Base-by-base conservation (phyloP, 2,329 filamentous ascomycete genomes). In the Gnomoniopsis sp. region DNA sequence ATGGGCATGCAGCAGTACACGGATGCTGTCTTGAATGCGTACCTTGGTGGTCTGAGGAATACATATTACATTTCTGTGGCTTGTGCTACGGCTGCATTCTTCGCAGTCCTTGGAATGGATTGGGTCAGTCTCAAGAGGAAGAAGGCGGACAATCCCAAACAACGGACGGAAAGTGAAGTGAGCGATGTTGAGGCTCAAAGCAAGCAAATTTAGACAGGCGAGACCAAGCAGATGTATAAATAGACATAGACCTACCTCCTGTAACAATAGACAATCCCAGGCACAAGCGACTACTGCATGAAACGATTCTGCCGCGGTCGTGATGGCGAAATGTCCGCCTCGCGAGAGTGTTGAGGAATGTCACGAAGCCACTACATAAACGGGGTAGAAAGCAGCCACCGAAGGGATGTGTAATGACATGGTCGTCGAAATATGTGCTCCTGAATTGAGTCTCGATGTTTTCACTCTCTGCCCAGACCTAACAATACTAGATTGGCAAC, bases 401-500 rank as follows among this genome's bases (percentile, higher is more conserved):
- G 26, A 8, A 30, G 4, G 26, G 26, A 30, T 30, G 26, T 30
- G 26, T 30, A 4, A 4, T 8, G 26, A 30, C 8, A 4, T 30
- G 26, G 8, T 30, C 4, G 4, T 30, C 26, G 8, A 30, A 8
- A 8, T 8, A 30, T 30, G 26, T 30, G 4, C 26, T 30, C 8
- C 4, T 30, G 8, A 4, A 30, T 30, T 30, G 26, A 30, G 26
- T 30, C 26, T 4, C 8, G 26, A 38, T 51, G 10, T 11, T n/a
- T 19, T 19, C 54, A 61, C 41, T 49, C 47, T 21, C 33, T 55
- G 11, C 55, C 61, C 21, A 58, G 43, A 34, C 85, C 85, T 67
- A 86, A 65, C 3, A 89, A 69, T 6, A 88, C 86, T 64, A 89
- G 68, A 60, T 87, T 75, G 2, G 86, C 84, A 30, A 88, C 75